Evolutionary conservation across 169 alveolate genomes (phyloP).

Genomic region (Miamiensis avidus): DNA sequence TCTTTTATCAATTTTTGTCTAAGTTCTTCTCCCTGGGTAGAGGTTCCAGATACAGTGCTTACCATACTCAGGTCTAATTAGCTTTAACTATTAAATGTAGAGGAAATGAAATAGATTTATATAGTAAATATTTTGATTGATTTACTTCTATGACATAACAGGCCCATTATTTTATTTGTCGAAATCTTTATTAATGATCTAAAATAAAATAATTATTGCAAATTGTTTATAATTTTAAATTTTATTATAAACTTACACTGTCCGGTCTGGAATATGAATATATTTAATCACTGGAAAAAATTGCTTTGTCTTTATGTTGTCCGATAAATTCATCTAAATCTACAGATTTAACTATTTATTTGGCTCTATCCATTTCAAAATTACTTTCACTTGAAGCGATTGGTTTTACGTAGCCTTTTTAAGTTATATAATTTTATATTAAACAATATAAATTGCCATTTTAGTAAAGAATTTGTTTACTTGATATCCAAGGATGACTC

Average conservation of each 20-base stretch:
- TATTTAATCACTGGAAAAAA: conserved; percentile 38
- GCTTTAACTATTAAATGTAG: background rate
- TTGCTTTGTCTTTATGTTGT: conserved; percentile 23
- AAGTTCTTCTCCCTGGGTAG: background rate
- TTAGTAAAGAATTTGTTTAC: too few relatives aligned
- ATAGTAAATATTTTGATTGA: background rate
- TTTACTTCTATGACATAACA: background rate
- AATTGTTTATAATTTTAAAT: background rate
- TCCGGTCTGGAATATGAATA: conserved; percentile 42
- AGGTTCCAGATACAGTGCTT: background rate
- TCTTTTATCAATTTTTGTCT: background rate
- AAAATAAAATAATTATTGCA: background rate
- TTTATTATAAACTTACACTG: conserved; percentile 26
- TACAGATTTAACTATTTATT: conserved; percentile 24
- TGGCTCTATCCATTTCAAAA: conserved; percentile 19
- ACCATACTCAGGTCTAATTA: too few relatives aligned
- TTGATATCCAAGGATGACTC: conserved; percentile 72
- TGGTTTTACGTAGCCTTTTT: too few relatives aligned
- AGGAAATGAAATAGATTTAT: background rate
- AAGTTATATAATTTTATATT: too few relatives aligned
- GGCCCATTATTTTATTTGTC: conserved; percentile 18
- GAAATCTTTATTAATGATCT: conserved; percentile 30
- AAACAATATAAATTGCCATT: too few relatives aligned
- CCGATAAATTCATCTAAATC: conserved; percentile 19
- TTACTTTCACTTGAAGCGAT: conserved; percentile 3